A percentile compares a stretch with the other conserved stretches of the same genome.
These are phyloP conservation scores for Atkinsonella texensis DNA, from an alignment of 2,329 filamentous ascomycete species.

Conservation along the genomic window DNA sequence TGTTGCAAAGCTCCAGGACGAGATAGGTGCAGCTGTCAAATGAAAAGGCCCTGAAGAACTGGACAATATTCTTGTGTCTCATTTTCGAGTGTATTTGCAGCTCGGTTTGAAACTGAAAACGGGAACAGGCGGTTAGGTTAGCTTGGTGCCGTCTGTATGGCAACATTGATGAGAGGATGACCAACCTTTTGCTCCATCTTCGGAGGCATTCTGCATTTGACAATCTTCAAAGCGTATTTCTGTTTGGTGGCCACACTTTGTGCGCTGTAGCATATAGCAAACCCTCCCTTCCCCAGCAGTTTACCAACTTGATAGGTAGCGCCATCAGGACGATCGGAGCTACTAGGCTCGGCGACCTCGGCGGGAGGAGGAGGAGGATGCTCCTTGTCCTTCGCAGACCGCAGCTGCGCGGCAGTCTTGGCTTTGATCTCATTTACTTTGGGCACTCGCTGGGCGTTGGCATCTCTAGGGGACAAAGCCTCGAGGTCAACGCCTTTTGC, in stretches of 20 bases:
- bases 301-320: conserved; percentile 63
- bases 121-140: background rate
- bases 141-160: background rate
- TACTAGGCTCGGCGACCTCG: conserved; percentile 49
- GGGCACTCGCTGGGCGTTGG: conserved; percentile 45
- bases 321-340: conserved; percentile 56
- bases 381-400: conserved; percentile 51
- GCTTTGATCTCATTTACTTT: conserved; percentile 37
- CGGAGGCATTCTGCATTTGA: conserved; percentile 68
- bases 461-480: conserved; percentile 53
- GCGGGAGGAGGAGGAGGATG: conserved; percentile 53
- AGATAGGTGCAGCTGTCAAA: conserved; percentile 86
- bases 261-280: conserved; percentile 70
- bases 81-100: conserved; percentile 98
- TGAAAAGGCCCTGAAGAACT: conserved; percentile 88
- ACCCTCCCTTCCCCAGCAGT: conserved; percentile 68
- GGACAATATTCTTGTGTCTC: conserved; percentile 88
- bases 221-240: conserved; percentile 68
- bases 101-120: conserved; percentile 57
- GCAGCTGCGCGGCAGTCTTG: conserved; percentile 40
- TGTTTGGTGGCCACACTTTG: conserved; percentile 54
- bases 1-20: conserved; percentile 85
- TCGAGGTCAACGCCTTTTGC: conserved; percentile 45
- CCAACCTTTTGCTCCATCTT: conserved; percentile 76
- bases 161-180: background rate